These are phyloP conservation scores for Verbascum thapsus DNA, from an alignment of 257 asterid genomes.

Conservation along the genomic window DNA sequence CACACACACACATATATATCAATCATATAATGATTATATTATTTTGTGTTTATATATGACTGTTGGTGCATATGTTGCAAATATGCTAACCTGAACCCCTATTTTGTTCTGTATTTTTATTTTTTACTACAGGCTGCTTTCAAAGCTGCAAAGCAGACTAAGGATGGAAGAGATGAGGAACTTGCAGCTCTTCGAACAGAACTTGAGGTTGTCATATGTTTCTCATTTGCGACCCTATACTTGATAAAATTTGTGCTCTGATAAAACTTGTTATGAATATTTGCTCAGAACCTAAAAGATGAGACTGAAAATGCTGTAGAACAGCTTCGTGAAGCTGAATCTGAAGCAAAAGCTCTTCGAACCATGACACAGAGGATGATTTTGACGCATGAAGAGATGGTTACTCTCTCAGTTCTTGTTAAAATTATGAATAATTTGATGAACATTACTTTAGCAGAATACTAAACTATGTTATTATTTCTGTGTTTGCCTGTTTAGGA, in stretches of 20 bases:
- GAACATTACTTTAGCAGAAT: constrained; percentile 24
- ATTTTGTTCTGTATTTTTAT: constrained; percentile 14
- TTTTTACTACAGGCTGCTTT: constrained; percentile 79
- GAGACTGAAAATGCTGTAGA: constrained; percentile 65
- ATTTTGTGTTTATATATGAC: background rate
- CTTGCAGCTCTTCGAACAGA: constrained; percentile 70
- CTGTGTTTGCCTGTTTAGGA: constrained; percentile 68
- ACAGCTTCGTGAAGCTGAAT: constrained; percentile 88
- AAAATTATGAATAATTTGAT: constrained; percentile 13
- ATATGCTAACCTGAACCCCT: constrained; percentile 9
- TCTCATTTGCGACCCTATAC: constrained; percentile 16
- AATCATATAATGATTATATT: no score
- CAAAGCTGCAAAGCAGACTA: constrained; percentile 77
- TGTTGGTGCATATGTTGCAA: constrained; percentile 1
- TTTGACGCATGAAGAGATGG: constrained; percentile 99
- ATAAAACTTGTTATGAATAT: constrained; percentile 29
- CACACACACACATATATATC: constrained; percentile 17
- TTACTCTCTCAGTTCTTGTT: constrained; percentile 36
- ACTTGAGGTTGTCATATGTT: constrained; percentile 61
- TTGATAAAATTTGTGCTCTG: constrained; percentile 26
- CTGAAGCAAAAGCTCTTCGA: constrained; percentile 91
- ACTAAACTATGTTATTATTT: constrained; percentile 30
- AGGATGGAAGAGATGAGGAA: constrained; percentile 85
- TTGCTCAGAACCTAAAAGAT: constrained; percentile 72
- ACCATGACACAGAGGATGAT: constrained; percentile 97